Conservation (phyloP, 1,139 yeast species). For the Lodderomyces metapsilosis region DNA sequence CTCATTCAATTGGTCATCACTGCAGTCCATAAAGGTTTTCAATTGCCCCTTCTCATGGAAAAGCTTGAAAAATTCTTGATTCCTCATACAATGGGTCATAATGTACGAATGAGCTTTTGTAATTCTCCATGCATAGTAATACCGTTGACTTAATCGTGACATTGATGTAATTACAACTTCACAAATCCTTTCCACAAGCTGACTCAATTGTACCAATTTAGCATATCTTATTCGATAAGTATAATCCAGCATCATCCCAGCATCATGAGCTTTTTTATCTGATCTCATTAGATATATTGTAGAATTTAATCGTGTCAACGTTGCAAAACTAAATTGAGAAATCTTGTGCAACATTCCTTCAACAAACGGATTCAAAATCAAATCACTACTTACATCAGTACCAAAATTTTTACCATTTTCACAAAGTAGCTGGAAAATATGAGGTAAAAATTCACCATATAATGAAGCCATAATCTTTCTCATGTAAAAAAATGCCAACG, state of each 20-base stretch:
- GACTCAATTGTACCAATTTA: constrained; percentile 20
- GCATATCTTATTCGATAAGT: constrained; percentile 16
- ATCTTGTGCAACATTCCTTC: constrained; percentile 31
- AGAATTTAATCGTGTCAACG: constrained; percentile 20
- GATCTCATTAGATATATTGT: constrained; percentile 22
- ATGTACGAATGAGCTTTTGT: constrained; percentile 35
- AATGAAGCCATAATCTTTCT: constrained; percentile 25
- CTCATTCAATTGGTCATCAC: constrained; percentile 25
- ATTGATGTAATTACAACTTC: constrained; percentile 24
- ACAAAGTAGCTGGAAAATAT: constrained; percentile 25
- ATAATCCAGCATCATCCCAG: constrained; percentile 16
- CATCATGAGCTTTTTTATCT: constrained; percentile 9
- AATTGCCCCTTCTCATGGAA: constrained; percentile 1
- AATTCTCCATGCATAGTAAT: constrained; percentile 47
- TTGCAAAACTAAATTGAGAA: constrained; percentile 27
- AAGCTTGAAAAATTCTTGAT: constrained; percentile 15
- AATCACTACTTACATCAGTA: constrained; percentile 27
- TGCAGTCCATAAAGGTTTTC: constrained; percentile 10
- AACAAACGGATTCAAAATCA: constrained; percentile 34
- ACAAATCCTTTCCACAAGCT: constrained; percentile 19
- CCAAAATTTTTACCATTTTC: constrained; percentile 34
- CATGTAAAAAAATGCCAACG: constrained; percentile 28
- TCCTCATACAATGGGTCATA: constrained; percentile 20
- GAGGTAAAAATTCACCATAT: constrained; percentile 30
- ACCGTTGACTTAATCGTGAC: constrained; percentile 33